phyloP scores from a whole-genome alignment of 371 early-diverging fungal species.

The Sporodiniella umbellata region DNA sequence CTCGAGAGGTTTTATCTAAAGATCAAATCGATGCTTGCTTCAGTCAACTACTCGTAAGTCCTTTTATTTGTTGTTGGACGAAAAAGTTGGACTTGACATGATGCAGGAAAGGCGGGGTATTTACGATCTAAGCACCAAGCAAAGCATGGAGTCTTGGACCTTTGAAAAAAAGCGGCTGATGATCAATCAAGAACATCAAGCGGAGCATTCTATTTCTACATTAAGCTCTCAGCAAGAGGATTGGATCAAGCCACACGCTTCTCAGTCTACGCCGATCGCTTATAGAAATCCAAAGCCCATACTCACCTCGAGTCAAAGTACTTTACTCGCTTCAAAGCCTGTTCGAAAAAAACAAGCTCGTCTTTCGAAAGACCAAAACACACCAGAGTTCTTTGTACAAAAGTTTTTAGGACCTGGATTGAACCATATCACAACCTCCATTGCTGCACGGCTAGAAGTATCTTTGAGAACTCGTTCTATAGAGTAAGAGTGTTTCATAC shows the following conservation, averaged over 20 bases:
- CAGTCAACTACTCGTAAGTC: conserved; percentile 36
- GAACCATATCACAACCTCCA: conserved; percentile 31
- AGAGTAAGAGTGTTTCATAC: too few relatives aligned
- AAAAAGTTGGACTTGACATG: not conserved
- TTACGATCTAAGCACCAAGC: conserved; percentile 27
- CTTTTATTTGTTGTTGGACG: not conserved
- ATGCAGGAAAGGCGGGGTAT: conserved; percentile 42
- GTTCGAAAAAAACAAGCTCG: not conserved
- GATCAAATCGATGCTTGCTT: conserved; percentile 31
- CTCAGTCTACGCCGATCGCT: conserved; percentile 10
- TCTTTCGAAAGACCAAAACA: conserved; percentile 11
- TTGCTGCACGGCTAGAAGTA: conserved; percentile 42
- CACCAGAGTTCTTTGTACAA: conserved; percentile 43
- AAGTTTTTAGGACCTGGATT: conserved; percentile 38
- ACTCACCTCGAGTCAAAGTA: not conserved
- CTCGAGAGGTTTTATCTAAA: conserved; percentile 22
- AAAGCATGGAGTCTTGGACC: conserved; percentile 36
- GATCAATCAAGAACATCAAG: conserved; percentile 47
- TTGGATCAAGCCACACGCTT: conserved; percentile 5
- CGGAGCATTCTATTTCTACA: conserved; percentile 29
- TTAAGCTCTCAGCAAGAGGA: not conserved
- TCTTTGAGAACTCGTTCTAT: conserved; percentile 44
- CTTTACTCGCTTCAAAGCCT: not conserved
- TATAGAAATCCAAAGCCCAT: not conserved
- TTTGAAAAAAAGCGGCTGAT: conserved; percentile 48